A percentile compares a stretch with the other conserved stretches of the same genome.
phyloP scores from a whole-genome alignment of 1,284 basidiomycete genomes.

The Rhodotorula sp. region DNA sequence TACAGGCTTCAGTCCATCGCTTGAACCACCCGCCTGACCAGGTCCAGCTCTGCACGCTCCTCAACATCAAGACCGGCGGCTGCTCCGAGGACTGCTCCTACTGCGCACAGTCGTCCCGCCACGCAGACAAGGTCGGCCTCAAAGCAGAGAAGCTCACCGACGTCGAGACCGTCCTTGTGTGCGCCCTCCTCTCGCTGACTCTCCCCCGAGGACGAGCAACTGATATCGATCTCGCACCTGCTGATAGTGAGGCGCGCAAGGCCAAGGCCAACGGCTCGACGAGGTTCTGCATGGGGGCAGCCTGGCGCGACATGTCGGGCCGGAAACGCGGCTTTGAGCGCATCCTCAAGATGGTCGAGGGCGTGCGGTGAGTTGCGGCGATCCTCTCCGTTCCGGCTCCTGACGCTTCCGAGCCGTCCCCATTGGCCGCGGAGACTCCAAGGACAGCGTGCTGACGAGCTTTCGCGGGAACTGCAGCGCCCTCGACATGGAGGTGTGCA shows the following conservation, averaged over 20 bases:
- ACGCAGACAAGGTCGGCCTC: conserved; percentile 72
- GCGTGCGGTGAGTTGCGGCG: conserved; percentile 56
- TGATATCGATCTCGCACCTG: conserved; percentile 8
- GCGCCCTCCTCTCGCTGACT: conserved; percentile 52
- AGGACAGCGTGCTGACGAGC: neutral
- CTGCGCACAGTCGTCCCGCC: conserved; percentile 93
- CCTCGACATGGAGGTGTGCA: conserved; percentile 73
- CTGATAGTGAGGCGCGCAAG: conserved; percentile 62
- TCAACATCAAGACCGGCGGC: conserved; percentile 98
- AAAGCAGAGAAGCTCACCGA: conserved; percentile 86
- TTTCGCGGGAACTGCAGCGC: conserved; percentile 36
- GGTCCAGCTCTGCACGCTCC: conserved; percentile 89
- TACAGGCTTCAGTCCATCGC: conserved; percentile 68
- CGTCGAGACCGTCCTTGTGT: conserved; percentile 86
- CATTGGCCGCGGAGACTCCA: neutral
- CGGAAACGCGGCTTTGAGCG: conserved; percentile 92
- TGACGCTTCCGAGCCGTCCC: neutral
- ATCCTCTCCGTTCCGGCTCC: neutral
- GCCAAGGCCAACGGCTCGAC: conserved; percentile 96
- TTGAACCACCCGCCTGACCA: conserved; percentile 82
- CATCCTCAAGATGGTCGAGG: conserved; percentile 86
- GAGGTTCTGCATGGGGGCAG: conserved; percentile 98
- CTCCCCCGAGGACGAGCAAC: neutral
- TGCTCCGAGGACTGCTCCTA: conserved; percentile 98
- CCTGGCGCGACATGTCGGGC: conserved; percentile 95